A percentile compares a stretch with the other conserved stretches of the same genome.
Conservation (phyloP, 2,329 filamentous ascomycete genomes). For the Kalmusia sp. region DNA sequence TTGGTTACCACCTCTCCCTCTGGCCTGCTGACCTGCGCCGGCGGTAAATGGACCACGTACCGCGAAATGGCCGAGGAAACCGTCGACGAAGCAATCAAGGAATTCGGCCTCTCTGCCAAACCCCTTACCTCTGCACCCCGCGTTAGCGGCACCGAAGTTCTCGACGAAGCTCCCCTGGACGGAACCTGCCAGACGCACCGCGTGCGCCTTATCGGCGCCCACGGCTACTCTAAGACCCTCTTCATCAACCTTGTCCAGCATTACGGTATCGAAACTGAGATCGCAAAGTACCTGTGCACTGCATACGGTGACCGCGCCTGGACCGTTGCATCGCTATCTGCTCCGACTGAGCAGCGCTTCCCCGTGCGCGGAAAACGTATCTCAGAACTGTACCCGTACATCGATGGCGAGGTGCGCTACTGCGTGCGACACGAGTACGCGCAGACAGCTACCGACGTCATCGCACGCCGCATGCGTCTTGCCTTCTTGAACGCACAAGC, state of each 20-base stretch:
- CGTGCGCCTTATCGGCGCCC: slow-evolving; percentile 80
- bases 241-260: slow-evolving; percentile 97
- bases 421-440: slow-evolving; percentile 90
- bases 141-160: slow-evolving; percentile 74
- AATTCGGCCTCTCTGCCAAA: slow-evolving; percentile 68
- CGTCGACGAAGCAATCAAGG: slow-evolving; percentile 78
- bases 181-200: slow-evolving; percentile 84
- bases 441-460: slow-evolving; percentile 86
- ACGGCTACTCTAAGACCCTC: slow-evolving; percentile 87
- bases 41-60: slow-evolving; percentile 93
- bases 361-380: slow-evolving; percentile 84
- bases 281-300: slow-evolving; percentile 85
- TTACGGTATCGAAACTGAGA: slow-evolving; percentile 89
- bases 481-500: slow-evolving; percentile 94
- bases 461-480: slow-evolving; percentile 82
- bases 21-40: slow-evolving; percentile 83
- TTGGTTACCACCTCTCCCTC: slow-evolving; percentile 80
- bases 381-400: slow-evolving; percentile 82
- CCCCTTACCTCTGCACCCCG: slow-evolving; percentile 67
- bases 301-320: slow-evolving; percentile 93
- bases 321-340: slow-evolving; percentile 83
- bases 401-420: slow-evolving; percentile 91
- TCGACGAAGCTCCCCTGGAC: slow-evolving; percentile 74
- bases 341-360: slow-evolving; percentile 78
- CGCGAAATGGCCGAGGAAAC: slow-evolving; percentile 92